Evolutionary conservation across 164 flowering plant genomes (phyloP).

Genomic region (Stephania japonica): DNA sequence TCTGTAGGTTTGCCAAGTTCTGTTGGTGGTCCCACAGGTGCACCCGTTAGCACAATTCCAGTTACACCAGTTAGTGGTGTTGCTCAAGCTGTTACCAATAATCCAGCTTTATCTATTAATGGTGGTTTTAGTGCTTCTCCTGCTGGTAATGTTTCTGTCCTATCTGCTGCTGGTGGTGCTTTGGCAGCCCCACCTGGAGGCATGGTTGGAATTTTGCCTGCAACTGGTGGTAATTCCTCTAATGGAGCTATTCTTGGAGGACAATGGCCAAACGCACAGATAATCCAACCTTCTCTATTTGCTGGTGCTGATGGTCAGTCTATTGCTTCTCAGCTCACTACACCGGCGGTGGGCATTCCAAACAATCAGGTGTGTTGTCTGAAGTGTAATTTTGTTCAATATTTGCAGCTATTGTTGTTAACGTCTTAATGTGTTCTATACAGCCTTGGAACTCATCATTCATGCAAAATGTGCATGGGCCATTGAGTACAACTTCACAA

Average conservation of each 20-base stretch:
- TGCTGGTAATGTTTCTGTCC: conserved; percentile 19
- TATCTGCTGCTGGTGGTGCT: conserved; percentile 15
- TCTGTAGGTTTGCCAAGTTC: conserved; percentile 27
- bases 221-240: conserved; percentile 25
- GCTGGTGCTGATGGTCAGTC: conserved; percentile 27
- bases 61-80: conserved; percentile 20
- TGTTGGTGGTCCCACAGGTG: conserved; percentile 25
- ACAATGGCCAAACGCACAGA: conserved; percentile 43
- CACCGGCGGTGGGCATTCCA: conserved; percentile 30
- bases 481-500: conserved; percentile 23
- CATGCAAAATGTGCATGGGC: conserved; percentile 35
- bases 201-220: conserved; percentile 9
- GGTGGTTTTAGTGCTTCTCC: conserved; percentile 27
- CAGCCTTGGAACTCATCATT: conserved; percentile 46
- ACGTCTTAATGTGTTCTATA: conserved; percentile 2
- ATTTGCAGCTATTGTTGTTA: neutral
- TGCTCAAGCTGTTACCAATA: conserved; percentile 27
- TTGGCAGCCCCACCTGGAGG: conserved; percentile 23
- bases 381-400: neutral
- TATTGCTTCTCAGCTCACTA: conserved; percentile 26
- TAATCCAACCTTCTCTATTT: conserved; percentile 40
- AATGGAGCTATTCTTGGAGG: conserved; percentile 29
- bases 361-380: conserved; percentile 46
- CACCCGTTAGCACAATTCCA: conserved; percentile 22
- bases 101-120: conserved; percentile 17